Evolutionary conservation across 2,329 filamentous ascomycete genomes (phyloP), one percentile per base, ranked within the genome.

Genomic region (Periconia sp.): DNA sequence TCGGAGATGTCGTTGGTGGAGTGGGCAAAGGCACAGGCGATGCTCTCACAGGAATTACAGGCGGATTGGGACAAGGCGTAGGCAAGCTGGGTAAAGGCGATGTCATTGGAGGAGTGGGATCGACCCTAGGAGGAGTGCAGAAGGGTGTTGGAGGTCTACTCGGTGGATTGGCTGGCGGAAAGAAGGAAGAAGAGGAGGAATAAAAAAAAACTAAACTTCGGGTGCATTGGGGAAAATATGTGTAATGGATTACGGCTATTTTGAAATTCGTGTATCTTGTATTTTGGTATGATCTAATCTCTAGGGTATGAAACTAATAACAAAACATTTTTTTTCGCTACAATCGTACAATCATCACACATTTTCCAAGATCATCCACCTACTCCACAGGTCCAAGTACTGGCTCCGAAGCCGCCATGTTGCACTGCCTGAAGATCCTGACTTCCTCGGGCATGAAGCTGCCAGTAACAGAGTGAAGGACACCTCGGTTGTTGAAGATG

Each of bases 401-500:
- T 25, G 79, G 65, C 49, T 78, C 69, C 46, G 79, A 86, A 3
- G 80, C 83, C n/a, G 87, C 87, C 66, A 91, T 76, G 65, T 92
- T 91, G 70, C 88, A 92, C 73, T 92, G 88, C 50, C 87, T 74
- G 63, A 92, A 91, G 46, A 92, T 65, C 31, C 88, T 72, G 22
- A 90, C 82, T 73, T 91, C 87, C n/a, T 87, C 80, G 35, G 85
- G 80, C 6, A 78, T 78, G 68, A 92, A 91, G 1, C 85, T 84
- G 1, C 87, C 88, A 0, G 89, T 87, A 2, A 92, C 88, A 3
- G 81, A 85, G 66, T 92, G 88, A 42, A 91, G 64, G 12, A 89
- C 76, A 1, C 87, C 88, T 8, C 86, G 81, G 61, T 92, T 92
- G 66, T 92, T 86, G 69, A 92, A 92, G 18, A 92, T 73, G 0